Evolutionary conservation across 805 yeast species (phyloP), one percentile per base, ranked within the genome.

Genomic region (Ogataea chonburiensis): DNA sequence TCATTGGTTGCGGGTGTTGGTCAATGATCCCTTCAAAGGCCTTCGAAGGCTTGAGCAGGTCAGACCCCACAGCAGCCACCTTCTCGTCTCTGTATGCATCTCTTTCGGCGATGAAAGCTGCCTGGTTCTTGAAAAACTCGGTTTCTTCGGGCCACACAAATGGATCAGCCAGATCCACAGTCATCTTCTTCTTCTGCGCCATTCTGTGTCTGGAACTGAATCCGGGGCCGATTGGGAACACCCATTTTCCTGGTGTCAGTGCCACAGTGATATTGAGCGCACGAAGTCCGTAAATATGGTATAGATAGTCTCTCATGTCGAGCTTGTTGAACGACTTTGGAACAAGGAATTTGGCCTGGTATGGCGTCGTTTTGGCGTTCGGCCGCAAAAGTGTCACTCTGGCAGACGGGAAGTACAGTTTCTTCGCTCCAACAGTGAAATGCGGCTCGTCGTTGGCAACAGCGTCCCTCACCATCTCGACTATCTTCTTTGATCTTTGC

Each of bases 281-380:
- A 51, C 96, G 73, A 43, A 93, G 70, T 2, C 96, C 96, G 56
- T 93, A 93, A 4, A 93, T 69, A 52, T 89, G 79, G 75, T 80
- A 93, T 45, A 93, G 70, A 57, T 93, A 93, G 65, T 93, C 99
- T 61, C 98, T 77, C 44, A 93, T 71, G 61, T 91, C 98, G 66
- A 93, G 70, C 61, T 89, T 91, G 69, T 93, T 93, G 72, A 93
- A 89, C 37, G 86, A 77, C 55, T 84, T 78, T 11, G 99, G 98
- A 13, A 94, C 98, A 46, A 86, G 77, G 63, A 93, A 93, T 60
- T 87, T 88, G 32, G 98, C 98, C 63, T 88, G 97, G 65, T 85
- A 89, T 31, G 99, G 99, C 0, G 96, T 85, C 63, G 86, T 95
- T 56, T 86, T 86, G n/a, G 98, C 96, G 54, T 85, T 85, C 27